Evolutionary conservation across 192 early-diverging fungal species (phyloP), one percentile per base, ranked within the genome.

Genomic region (Rhizoclosmatium sp.): DNA sequence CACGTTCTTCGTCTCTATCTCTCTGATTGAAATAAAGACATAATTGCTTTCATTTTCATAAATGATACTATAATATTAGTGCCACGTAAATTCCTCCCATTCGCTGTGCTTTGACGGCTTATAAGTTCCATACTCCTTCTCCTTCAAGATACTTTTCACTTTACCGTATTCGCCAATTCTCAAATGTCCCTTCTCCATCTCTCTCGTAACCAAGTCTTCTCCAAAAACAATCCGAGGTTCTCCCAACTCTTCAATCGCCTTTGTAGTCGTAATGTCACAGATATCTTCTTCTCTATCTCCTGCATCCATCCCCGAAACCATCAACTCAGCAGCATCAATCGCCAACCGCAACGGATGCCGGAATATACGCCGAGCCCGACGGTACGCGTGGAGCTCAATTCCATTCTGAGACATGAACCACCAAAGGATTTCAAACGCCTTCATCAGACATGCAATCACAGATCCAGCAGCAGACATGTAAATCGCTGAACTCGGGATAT

Each of bases 341-440:
- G 76, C 76, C 39, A 78, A 78, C 10, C 76, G 76, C 19, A 78
- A 10, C 3, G 76, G 76, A 46, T 78, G 76, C 16, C 49, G 64
- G 2, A 78, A 45, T n/a, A 44, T 0, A 14, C 76, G 64, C 21
- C 64, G 14, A 10, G 76, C 76, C 21, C 76, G 76, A 2, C 76
- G 76, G 51, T 78, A 78, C 19, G 46, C 10, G 1, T 75, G 41
- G 46, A 46, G 64, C 23, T 75, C 73, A 64, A 75, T 21, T 2
- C 44, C 45, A n/a, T 60, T 75, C 44, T 75, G 73, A 1, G 73
- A 58, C 73, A 75, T 75, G 60, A 31, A 75, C 73, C 73, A 75
- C 73, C 73, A 75, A 12, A 75, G 45, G 31, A 75, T 75, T 41
- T 75, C 73, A 75, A 75, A 75, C 16, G 10, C 10, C 46, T 75